A percentile compares a stretch with the other conserved stretches of the same genome.
Evolutionary conservation across 192 early-diverging fungal genomes (phyloP).

Genomic region (Coemansia sp.): DNA sequence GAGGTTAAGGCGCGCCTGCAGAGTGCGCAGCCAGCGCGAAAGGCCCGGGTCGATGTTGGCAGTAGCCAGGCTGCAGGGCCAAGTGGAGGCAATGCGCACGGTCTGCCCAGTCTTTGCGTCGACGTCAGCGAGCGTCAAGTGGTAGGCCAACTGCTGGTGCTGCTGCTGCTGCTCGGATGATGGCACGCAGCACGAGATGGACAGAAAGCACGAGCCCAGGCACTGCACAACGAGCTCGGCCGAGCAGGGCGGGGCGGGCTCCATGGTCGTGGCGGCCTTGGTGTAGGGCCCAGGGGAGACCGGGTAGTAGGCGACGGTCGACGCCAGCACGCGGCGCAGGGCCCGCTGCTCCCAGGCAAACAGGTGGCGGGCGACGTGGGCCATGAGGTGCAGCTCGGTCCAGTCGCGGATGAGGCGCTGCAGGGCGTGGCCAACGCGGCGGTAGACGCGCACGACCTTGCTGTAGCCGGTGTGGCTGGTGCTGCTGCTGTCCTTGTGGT

Average conservation of each 20-base stretch:
- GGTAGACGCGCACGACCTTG: slow-evolving; percentile 50
- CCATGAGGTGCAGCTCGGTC: slow-evolving; percentile 56
- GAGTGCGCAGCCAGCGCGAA: slow-evolving; percentile 51
- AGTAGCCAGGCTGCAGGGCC: slow-evolving; percentile 36
- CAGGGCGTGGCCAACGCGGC: slow-evolving; percentile 43
- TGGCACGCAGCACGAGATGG: slow-evolving; percentile 51
- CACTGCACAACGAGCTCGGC: slow-evolving; percentile 48
- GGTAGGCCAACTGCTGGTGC: slow-evolving; percentile 38
- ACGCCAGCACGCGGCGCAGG: slow-evolving; percentile 38
- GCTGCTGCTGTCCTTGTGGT: slow-evolving; percentile 20
- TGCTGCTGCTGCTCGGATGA: slow-evolving; percentile 26
- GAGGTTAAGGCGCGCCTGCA: slow-evolving; percentile 51
- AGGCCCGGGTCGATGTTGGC: slow-evolving; percentile 38
- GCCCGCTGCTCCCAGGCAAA: slow-evolving; percentile 44
- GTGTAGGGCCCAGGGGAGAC: slow-evolving; percentile 47
- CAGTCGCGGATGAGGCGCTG: slow-evolving; percentile 54
- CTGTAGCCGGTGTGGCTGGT: slow-evolving; percentile 23
- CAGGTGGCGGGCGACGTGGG: slow-evolving; percentile 51
- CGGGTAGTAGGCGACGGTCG: slow-evolving; percentile 47
- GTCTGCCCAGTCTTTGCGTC: slow-evolving; percentile 36
- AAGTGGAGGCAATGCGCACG: slow-evolving; percentile 44
- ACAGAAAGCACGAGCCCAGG: slow-evolving; percentile 41
- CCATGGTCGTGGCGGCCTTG: slow-evolving; percentile 24
- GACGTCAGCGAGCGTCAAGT: slow-evolving; percentile 51
- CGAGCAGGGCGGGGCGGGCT: slow-evolving; percentile 27